Conservation (phyloP, 352 stramenopile genomes). For the Elongisporangium senticosum region DNA sequence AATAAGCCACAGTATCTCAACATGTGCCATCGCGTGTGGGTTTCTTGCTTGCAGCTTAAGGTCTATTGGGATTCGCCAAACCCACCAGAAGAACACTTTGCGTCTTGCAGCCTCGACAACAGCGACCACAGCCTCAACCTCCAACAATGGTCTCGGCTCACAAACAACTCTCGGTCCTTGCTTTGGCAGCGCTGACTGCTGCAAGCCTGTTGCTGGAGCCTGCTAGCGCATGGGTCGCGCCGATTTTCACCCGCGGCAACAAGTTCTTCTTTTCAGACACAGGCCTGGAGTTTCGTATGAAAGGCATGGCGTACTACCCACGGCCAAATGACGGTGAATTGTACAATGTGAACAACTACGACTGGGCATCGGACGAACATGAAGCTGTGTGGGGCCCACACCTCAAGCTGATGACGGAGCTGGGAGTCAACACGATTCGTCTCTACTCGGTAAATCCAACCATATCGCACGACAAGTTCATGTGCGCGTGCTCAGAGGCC, state of each 20-base stretch:
- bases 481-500: slow-evolving; percentile 56
- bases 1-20: too few species aligned
- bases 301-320: slow-evolving; percentile 69
- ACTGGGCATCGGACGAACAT: slow-evolving; percentile 61
- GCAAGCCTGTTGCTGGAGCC: background rate
- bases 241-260: slow-evolving; percentile 61
- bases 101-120: too few species aligned
- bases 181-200: too few species aligned
- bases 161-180: too few species aligned
- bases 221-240: slow-evolving; percentile 36
- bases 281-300: slow-evolving; percentile 59
- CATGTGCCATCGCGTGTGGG: too few species aligned
- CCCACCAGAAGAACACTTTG: too few species aligned
- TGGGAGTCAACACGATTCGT: slow-evolving; percentile 61
- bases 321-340: slow-evolving; percentile 56
- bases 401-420: slow-evolving; percentile 41
- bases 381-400: slow-evolving; percentile 45
- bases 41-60: too few species aligned
- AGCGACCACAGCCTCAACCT: too few species aligned
- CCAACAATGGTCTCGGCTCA: too few species aligned
- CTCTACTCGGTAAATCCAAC: slow-evolving; percentile 61
- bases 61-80: too few species aligned
- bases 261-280: slow-evolving; percentile 80
- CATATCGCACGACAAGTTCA: slow-evolving; percentile 70
- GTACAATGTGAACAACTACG: slow-evolving; percentile 44